Base-by-base conservation (phyloP, 192 early-diverging fungal genomes). In the Phycomyces blakesleeanus region DNA sequence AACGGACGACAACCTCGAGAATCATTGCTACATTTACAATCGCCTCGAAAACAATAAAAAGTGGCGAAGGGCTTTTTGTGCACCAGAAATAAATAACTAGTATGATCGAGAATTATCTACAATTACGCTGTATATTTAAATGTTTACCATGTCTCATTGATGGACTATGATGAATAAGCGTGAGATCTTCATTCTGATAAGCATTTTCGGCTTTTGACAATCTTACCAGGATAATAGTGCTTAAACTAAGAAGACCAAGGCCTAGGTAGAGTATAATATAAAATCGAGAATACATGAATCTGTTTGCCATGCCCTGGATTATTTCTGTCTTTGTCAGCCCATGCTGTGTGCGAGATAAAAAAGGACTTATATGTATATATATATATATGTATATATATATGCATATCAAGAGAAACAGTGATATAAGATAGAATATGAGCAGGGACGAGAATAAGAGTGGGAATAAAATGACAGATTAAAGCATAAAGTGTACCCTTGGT, bases 11-110 rank as follows among this genome's bases (percentile, higher is more conserved):
- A 3, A 92, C 87, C 68, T 92, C 90, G 18, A 82, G 64, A 52
- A 89, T 83, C 90, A 92, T 92, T 57, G 85, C 86, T 16, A 84
- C 51, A 56, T 90, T 90, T 52, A 92, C 81, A 18, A 85, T 78
- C 24, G 82, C 78, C 57, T 92, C 90, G 24, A 90, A 67, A 15
- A 85, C 59, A 34, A 92, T 83, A 60, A 92, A 92, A 8, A 85
- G 75, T 21, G 80, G 38, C 38, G 87, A 87, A 15, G 83, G 87
- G 51, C 84, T 83, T n/a, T n/a, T n/a, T n/a, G n/a, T n/a, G n/a
- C n/a, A n/a, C n/a, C n/a, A n/a, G n/a, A n/a, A n/a, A n/a, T n/a
- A n/a, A n/a, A n/a, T n/a, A n/a, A n/a, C n/a, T n/a, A n/a, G n/a
- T n/a, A n/a, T n/a, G n/a, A n/a, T n/a, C n/a, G n/a, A n/a, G n/a